Conservation (phyloP, 345 rosid species). For the Populus davidiana region DNA sequence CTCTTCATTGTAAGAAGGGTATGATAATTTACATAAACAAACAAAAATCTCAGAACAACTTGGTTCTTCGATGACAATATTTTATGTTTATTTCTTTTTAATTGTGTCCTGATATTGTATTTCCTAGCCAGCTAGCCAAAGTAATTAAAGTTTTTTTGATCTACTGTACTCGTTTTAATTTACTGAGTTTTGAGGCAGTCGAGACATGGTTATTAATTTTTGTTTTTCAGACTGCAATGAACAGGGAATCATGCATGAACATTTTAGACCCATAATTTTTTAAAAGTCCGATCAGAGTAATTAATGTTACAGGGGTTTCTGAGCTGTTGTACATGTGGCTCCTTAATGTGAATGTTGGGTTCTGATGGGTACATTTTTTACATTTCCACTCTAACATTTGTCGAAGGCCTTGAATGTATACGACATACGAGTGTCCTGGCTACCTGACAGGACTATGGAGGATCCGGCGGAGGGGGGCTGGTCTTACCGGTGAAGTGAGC, state of each 20-base stretch:
- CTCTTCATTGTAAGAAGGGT: background rate
- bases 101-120: background rate
- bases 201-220: background rate
- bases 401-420: background rate
- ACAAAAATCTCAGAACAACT: background rate
- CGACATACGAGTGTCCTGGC: too few species aligned
- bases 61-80: background rate
- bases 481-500: too few species aligned
- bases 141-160: too few species aligned
- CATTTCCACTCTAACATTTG: slow-evolving; percentile 1
- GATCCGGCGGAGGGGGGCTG: too few species aligned
- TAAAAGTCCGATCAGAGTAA: background rate
- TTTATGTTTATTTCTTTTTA: background rate
- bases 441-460: background rate
- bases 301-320: background rate
- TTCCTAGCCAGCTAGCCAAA: background rate
- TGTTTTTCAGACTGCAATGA: background rate
- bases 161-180: background rate
- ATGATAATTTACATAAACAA: too few species aligned
- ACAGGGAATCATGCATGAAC: background rate
- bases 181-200: background rate
- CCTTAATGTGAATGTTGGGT: background rate
- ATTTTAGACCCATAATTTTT: background rate
- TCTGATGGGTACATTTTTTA: background rate
- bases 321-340: background rate